Evolutionary conservation across 2,329 filamentous ascomycete genomes (phyloP).

Genomic region (Ophiostoma montium): DNA sequence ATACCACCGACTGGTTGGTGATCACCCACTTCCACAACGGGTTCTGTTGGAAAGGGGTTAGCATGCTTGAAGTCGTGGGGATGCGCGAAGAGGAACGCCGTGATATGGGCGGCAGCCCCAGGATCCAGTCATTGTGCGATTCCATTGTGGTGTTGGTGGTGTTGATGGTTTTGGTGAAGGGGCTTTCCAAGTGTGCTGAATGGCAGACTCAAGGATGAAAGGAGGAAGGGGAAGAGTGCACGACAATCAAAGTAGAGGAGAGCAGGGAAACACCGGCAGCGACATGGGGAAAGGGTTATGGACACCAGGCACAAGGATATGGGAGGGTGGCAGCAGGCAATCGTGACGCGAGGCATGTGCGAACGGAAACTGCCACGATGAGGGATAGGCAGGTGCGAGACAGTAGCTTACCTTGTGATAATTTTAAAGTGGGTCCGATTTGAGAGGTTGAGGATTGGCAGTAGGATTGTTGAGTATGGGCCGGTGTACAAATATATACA

Average conservation of each 20-base stretch:
- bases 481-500: too few species aligned
- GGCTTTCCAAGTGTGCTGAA: too few species aligned
- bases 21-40: constrained; percentile 9
- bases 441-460: too few species aligned
- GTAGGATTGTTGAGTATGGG: too few species aligned
- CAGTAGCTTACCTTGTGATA: too few species aligned
- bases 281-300: too few species aligned
- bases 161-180: background rate
- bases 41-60: constrained; percentile 14
- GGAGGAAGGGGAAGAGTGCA: background rate
- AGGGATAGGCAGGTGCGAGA: too few species aligned
- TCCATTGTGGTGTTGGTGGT: background rate
- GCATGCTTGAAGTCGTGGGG: background rate
- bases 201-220: background rate
- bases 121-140: background rate
- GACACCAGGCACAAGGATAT: background rate
- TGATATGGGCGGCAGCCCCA: background rate
- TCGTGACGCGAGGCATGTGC: background rate
- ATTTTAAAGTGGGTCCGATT: too few species aligned
- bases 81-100: background rate
- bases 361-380: too few species aligned
- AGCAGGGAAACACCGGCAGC: too few species aligned
- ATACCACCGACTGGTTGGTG: background rate
- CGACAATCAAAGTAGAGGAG: background rate
- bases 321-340: background rate